Base-by-base conservation (phyloP, 805 yeast genomes). In the Saturnispora bothae region DNA sequence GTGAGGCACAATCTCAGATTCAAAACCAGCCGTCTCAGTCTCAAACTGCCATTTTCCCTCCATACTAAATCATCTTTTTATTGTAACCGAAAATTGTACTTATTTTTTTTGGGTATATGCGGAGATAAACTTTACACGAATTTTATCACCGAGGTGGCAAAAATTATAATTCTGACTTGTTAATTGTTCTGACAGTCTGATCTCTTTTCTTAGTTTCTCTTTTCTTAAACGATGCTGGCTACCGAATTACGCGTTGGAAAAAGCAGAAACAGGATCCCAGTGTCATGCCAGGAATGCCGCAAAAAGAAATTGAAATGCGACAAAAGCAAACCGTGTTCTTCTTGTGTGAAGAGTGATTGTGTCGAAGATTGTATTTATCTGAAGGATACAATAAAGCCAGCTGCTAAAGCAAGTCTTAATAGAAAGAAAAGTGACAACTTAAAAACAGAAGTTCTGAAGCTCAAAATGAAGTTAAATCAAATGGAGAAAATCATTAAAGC, bases 201-300 rank as follows among this genome's bases (percentile, higher is more conserved):
- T n/a, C n/a, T n/a, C n/a, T n/a, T n/a, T n/a, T n/a, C n/a, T n/a
- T n/a, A n/a, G n/a, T n/a, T n/a, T n/a, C n/a, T n/a, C n/a, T n/a
- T n/a, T n/a, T n/a, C n/a, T n/a, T n/a, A n/a, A n/a, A n/a, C n/a
- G n/a, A n/a, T n/a, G n/a, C n/a, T n/a, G n/a, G n/a, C n/a, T n/a
- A n/a, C n/a, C n/a, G n/a, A 22, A 22, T 22, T 10, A 22, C 29
- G 45, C 28, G 45, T 55, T 12, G 65, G 57, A 44, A 67, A 66
- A 49, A 59, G 63, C 43, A 56, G 73, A 36, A 61, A 66, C 26
- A 59, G 75, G 33, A 56, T 65, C 37, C 63, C 69, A 0, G 48
- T 71, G 4, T 67, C 69, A 1, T 70, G 76, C 44, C 64, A 63
- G 25, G 64, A 63, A 33, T 70, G 75, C 43, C 59, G 71, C 17